These are phyloP conservation scores for Cutaneotrichosporon arboriforme DNA, from an alignment of 1,284 basidiomycete species.

Conservation along the genomic window DNA sequence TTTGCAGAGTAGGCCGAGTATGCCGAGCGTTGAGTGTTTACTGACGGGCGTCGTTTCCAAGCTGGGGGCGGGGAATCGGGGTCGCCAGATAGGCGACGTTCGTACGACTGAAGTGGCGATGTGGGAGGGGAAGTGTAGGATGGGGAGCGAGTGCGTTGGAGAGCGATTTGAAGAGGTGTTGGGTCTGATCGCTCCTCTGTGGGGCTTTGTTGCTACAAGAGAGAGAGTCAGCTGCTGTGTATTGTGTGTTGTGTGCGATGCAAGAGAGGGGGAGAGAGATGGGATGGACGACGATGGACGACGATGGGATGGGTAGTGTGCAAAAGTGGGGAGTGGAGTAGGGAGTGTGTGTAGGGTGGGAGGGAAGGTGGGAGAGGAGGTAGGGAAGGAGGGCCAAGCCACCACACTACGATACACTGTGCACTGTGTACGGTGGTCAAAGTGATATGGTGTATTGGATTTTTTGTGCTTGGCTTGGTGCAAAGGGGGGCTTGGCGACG, in stretches of 20 bases:
- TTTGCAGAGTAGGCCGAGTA: background rate
- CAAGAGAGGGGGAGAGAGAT: background rate
- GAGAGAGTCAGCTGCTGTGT: background rate
- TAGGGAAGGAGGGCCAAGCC: background rate
- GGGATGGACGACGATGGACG: background rate
- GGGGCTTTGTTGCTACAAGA: slow-evolving; percentile 16
- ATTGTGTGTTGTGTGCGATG: too few relatives aligned
- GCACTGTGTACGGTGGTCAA: too few relatives aligned
- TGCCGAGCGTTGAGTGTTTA: background rate
- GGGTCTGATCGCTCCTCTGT: slow-evolving; percentile 8
- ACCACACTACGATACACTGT: too few relatives aligned
- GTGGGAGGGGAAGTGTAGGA: slow-evolving; percentile 9
- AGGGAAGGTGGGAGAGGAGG: background rate
- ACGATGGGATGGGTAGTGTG: background rate
- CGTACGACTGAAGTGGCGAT: slow-evolving; percentile 24
- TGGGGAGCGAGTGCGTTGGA: slow-evolving; percentile 14
- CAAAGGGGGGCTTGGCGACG: too few relatives aligned
- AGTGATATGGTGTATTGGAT: too few relatives aligned
- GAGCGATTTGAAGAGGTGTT: slow-evolving; percentile 9
- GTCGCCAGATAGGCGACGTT: slow-evolving; percentile 35
- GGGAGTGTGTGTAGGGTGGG: background rate
- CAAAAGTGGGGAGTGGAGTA: background rate
- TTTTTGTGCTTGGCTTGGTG: too few relatives aligned
- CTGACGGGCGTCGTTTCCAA: slow-evolving; percentile 36
- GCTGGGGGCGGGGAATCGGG: slow-evolving; percentile 40